Percentiles rank a stretch among this genome's conserved stretches.
These are phyloP conservation scores for Rhizopogon hawkerae DNA, from an alignment of 1,284 basidiomycete species.

Conservation along the genomic window DNA sequence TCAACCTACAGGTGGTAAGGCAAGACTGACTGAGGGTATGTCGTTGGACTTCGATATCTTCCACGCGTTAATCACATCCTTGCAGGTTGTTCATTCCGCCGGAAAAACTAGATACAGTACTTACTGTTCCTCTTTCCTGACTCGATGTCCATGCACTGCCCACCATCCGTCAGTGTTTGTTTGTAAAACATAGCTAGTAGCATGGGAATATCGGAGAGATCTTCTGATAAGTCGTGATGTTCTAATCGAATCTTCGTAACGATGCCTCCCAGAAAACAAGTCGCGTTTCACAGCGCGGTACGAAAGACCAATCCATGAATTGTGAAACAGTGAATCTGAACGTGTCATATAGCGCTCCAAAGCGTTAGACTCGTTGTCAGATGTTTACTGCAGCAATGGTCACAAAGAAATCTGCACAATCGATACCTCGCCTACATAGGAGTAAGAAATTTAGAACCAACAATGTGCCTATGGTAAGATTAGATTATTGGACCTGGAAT, in stretches of 20 bases:
- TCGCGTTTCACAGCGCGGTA: too few relatives aligned
- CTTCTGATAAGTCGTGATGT: too few relatives aligned
- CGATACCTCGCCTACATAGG: background rate
- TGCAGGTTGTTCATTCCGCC: conserved; percentile 78
- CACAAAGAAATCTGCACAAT: background rate
- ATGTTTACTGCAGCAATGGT: background rate
- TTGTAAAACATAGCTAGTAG: too few relatives aligned
- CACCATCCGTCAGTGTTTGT: too few relatives aligned
- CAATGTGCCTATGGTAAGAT: background rate
- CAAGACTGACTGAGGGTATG: conserved; percentile 95
- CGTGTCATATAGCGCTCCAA: background rate
- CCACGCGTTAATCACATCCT: conserved; percentile 6
- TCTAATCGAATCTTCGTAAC: background rate
- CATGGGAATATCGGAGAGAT: too few relatives aligned
- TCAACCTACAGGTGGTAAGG: conserved; percentile 99
- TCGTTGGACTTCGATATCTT: conserved; percentile 17
- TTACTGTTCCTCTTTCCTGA: background rate
- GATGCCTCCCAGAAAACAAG: background rate
- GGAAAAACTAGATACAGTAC: conserved; percentile 59
- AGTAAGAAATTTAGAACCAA: background rate
- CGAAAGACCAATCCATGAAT: background rate
- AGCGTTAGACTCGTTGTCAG: background rate
- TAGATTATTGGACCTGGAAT: conserved; percentile 27
- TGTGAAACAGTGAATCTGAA: background rate
- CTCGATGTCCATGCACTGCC: too few relatives aligned